Evolutionary conservation across 768 basidiomycete species (phyloP), one percentile per base, ranked within the genome.

Genomic region (Suillus variegatus): DNA sequence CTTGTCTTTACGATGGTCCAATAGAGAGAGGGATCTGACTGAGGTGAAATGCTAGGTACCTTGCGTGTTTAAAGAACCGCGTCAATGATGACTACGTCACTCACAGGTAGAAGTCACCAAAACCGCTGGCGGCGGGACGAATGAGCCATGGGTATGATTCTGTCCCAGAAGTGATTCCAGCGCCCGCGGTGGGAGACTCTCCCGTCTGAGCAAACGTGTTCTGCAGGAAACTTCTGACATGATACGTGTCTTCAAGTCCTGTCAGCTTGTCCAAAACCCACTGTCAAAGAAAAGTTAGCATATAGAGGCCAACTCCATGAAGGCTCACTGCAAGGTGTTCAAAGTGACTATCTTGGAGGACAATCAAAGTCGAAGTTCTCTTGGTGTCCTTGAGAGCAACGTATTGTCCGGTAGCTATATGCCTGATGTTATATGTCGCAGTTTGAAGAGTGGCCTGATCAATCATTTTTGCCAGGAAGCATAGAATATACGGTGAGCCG

Each of bases 71-170:
- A 32, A 60, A 5, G 25, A 43, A 60, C 25, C 3, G 18, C 6
- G 6, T 43, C 28, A 60, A 60, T 6, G 6, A n/a, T 20, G 7
- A 60, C 9, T 20, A 43, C 41, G 12, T 43, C 7, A 32, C 58
- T 7, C 10, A 60, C 58, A 60, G 41, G 28, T 60, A 60, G 18
- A 60, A 32, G 58, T 43, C 40, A 43, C 58, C 43, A 60, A 60
- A 60, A 22, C 41, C 41, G 32, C 54, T 55, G 6, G 54, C 54
- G 20, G 58, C 58, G 20, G 58, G 58, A 60, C 58, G 58, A 60
- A 60, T 43, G 18, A 60, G 20, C 58, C 58, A 60, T 28, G 58
- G 58, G 18, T 44, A 60, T 13, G 58, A 60, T 60, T 60, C 58
- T 0, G 58, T 60, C 16, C 58, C 58, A 12, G 58, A 43, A 43